Percentiles rank a stretch among this genome's conserved stretches.
phyloP scores from a whole-genome alignment of 108 stramenopile genomes.

The Pseudonitzschia pungens region DNA sequence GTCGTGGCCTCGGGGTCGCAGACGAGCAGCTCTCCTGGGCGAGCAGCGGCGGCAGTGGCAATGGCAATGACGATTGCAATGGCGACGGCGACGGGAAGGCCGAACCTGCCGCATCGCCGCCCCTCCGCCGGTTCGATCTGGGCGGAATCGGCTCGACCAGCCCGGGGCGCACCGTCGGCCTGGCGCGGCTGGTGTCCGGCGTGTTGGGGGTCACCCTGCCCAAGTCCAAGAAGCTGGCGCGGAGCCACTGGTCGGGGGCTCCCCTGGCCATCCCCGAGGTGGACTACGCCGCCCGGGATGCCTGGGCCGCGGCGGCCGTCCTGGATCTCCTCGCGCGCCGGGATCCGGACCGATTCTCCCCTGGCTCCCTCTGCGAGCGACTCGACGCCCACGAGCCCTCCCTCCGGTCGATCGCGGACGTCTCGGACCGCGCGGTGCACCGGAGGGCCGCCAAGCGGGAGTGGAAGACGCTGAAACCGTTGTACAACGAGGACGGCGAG shows the following conservation, averaged over 20 bases:
- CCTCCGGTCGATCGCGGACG: neutral
- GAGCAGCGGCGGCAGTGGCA: too few relatives aligned
- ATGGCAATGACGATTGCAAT: too few relatives aligned
- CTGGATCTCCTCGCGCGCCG: neutral
- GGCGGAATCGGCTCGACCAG: conserved; percentile 35
- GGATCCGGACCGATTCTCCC: neutral
- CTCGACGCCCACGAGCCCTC: neutral
- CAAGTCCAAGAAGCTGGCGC: conserved; percentile 47
- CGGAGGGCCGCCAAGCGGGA: neutral
- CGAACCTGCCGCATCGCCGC: too few relatives aligned
- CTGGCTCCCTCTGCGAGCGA: neutral
- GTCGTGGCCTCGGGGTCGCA: neutral
- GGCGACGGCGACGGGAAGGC: neutral
- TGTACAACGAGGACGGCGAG: neutral
- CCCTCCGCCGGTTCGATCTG: conserved; percentile 33
- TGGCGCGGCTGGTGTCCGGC: conserved; percentile 33
- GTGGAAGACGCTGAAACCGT: neutral
- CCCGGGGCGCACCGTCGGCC: neutral
- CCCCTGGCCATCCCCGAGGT: conserved; percentile 38
- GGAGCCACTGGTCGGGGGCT: conserved; percentile 42
- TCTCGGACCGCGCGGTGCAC: neutral
- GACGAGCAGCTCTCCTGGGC: neutral
- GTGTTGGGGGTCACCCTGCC: conserved; percentile 39
- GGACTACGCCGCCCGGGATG: conserved; percentile 57
- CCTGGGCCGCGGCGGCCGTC: conserved; percentile 57